Evolutionary conservation across 345 rosid genomes (phyloP).

Genomic region (Sisymbrium altissimum): DNA sequence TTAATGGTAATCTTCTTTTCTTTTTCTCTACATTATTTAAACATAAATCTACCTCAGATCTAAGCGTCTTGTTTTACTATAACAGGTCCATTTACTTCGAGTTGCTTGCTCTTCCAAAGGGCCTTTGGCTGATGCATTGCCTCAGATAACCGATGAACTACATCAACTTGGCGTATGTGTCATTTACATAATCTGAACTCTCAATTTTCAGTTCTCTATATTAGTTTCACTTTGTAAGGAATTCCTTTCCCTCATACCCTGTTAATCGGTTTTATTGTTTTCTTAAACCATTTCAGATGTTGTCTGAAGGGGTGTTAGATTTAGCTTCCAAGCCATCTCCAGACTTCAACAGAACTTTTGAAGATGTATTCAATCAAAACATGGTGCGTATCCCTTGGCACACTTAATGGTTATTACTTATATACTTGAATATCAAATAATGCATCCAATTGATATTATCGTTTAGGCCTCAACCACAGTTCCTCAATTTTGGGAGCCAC

Average conservation of each 20-base stretch:
- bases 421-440: background rate
- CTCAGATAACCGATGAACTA: slow-evolving; percentile 70
- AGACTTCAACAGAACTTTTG: slow-evolving; percentile 61
- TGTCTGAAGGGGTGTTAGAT: slow-evolving; percentile 63
- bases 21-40: slow-evolving; percentile 3
- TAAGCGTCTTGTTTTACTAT: background rate
- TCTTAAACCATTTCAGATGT: slow-evolving; percentile 48
- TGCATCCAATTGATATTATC: slow-evolving; percentile 10
- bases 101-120: slow-evolving; percentile 82
- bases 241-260: background rate
- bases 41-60: background rate
- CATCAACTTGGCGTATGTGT: slow-evolving; percentile 81
- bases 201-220: background rate
- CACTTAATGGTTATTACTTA: background rate
- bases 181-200: background rate
- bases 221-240: background rate
- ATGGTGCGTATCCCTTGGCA: slow-evolving; percentile 43
- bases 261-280: slow-evolving; percentile 22
- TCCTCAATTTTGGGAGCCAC: slow-evolving; percentile 88
- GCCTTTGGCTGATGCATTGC: slow-evolving; percentile 59
- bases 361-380: slow-evolving; percentile 63
- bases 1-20: slow-evolving; percentile 49
- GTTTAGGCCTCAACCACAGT: slow-evolving; percentile 59
- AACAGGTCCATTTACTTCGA: slow-evolving; percentile 79
- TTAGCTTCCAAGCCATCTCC: slow-evolving; percentile 71